Base-by-base conservation (phyloP, 352 stramenopile genomes). In the Aphanomyces cochlioides region DNA sequence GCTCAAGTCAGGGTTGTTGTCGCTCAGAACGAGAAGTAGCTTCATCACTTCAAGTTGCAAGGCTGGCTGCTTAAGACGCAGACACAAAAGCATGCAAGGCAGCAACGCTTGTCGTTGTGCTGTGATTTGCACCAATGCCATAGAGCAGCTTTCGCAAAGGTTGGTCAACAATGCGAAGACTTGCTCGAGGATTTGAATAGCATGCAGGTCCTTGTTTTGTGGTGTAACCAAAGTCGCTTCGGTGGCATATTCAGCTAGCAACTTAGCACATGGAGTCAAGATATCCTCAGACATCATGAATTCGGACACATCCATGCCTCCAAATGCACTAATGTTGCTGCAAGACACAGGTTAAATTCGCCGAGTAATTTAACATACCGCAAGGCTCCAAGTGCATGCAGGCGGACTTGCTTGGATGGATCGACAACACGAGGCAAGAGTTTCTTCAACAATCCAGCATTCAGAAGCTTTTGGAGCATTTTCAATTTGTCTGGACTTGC, bases 301-400 rank as follows among this genome's bases (percentile, higher is more conserved):
- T 77, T 96, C 88, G 59, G 84, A 96, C 19, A 90, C 78, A 74
- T 93, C 86, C 45, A 91, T 75, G 43, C 88, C 88, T 56, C 88
- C 88, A 0, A 87, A 90, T n/a, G 93, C 84, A 69, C 85, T 94
- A 59, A 96, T 92, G 74, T 96, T 96, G 72, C 87, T 80, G 59
- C 43, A 15, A n/a, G 19, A 19, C n/a, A 69, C n/a, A 50, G 41
- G 12, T 19, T 53, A 8, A 58, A 48, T 69, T 57, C 5, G 28
- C 67, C 57, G 12, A n/a, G 19, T 48, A 47, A n/a, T 28, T 15
- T 15, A 19, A 66, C 54, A 43, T 72, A 81, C 76, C 77, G 85
- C 60, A 94, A 76, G 13, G 88, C 88, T 21, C 88, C 88, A 7
- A 96, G 73, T 7, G 85, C 86, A 70, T 93, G 82, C 45, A 94